Conservation (phyloP, 78 protist species). For the Dictyostelium purpureum region DNA sequence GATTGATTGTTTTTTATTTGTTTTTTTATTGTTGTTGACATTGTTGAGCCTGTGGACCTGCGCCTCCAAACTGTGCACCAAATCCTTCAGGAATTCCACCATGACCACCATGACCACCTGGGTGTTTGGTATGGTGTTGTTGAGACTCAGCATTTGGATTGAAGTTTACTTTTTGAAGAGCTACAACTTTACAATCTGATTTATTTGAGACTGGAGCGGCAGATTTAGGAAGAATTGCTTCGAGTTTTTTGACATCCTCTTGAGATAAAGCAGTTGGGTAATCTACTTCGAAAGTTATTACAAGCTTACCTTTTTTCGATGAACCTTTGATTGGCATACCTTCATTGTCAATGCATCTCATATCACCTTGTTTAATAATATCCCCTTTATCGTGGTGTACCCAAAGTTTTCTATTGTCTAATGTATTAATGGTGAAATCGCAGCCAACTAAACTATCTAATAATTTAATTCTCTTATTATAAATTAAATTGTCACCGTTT, state of each 20-base stretch:
- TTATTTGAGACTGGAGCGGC: background rate
- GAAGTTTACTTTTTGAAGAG: background rate
- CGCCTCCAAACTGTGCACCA: background rate
- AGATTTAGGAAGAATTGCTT: constrained; percentile 40
- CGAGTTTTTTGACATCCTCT: constrained; percentile 30
- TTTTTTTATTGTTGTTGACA: constrained; percentile 76
- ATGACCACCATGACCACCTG: background rate
- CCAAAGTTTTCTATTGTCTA: constrained; percentile 42
- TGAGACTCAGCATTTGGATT: background rate
- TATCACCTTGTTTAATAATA: constrained; percentile 27
- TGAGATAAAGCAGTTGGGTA: constrained; percentile 42
- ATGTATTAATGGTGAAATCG: background rate
- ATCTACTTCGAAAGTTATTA: constrained; percentile 52
- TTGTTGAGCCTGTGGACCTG: constrained; percentile 9
- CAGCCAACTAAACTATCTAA: constrained; percentile 46
- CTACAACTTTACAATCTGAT: constrained; percentile 42
- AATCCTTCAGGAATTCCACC: background rate
- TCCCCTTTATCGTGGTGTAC: constrained; percentile 20
- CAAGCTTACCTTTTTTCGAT: constrained; percentile 60
- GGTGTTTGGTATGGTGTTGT: background rate
- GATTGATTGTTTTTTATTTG: background rate
- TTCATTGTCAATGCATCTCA: constrained; percentile 54
- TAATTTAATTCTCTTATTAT: constrained; percentile 27
- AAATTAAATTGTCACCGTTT: constrained; percentile 46
- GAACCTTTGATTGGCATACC: constrained; percentile 73